phyloP scores from a whole-genome alignment of 495 filamentous ascomycete genomes.

The Tetracladium setigerum region DNA sequence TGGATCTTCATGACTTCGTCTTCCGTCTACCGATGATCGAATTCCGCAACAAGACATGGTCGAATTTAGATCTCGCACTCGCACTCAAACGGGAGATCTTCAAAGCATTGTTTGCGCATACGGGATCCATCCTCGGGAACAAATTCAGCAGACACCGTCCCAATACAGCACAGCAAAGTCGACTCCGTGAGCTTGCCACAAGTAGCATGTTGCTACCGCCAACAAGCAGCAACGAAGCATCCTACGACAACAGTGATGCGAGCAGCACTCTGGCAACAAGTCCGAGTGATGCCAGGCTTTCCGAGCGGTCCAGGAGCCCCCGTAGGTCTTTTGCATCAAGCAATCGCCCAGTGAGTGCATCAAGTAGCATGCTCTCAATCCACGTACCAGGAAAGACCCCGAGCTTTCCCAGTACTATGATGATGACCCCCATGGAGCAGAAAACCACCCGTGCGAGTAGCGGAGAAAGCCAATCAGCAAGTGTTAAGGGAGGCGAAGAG shows the following conservation, averaged over 20 bases:
- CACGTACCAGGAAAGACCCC: background rate
- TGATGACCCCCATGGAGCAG: slow-evolving; percentile 15
- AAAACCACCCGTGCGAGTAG: background rate
- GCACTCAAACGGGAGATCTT: slow-evolving; percentile 91
- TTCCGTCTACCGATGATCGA: slow-evolving; percentile 93
- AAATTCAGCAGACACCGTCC: slow-evolving; percentile 81
- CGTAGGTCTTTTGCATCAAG: slow-evolving; percentile 22
- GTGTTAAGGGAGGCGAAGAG: background rate
- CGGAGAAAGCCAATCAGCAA: background rate
- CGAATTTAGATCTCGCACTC: slow-evolving; percentile 88
- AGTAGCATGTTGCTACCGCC: slow-evolving; percentile 44
- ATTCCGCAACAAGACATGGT: slow-evolving; percentile 98
- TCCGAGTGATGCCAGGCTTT: slow-evolving; percentile 7
- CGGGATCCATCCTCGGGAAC: slow-evolving; percentile 93
- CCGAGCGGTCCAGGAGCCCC: slow-evolving; percentile 18
- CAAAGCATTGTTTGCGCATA: slow-evolving; percentile 87
- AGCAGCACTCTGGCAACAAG: slow-evolving; percentile 16
- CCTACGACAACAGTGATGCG: slow-evolving; percentile 20
- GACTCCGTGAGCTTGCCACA: slow-evolving; percentile 70
- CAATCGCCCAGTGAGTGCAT: slow-evolving; percentile 11
- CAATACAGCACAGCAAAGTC: slow-evolving; percentile 65
- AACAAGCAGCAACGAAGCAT: slow-evolving; percentile 10
- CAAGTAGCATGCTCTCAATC: slow-evolving; percentile 12
- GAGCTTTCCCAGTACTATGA: slow-evolving; percentile 14
- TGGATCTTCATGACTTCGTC: slow-evolving; percentile 95